Conservation (phyloP, 176 grass and related monocot species). For the Elaeis guineensis region DNA sequence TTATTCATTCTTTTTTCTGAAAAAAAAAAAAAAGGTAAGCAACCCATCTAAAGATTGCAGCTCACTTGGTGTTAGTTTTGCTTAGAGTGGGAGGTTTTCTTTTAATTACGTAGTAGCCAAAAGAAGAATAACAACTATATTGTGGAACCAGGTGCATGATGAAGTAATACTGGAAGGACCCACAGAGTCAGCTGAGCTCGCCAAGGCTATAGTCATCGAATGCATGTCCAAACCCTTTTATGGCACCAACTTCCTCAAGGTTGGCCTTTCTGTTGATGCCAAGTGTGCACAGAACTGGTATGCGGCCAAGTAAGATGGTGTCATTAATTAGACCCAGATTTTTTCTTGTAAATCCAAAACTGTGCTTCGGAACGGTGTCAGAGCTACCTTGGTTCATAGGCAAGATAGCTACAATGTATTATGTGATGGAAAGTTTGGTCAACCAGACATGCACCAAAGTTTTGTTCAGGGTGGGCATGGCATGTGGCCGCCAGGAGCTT, state of each 20-base stretch:
- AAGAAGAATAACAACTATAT: no score
- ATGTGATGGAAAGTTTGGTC: no score
- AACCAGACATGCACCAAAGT: no score
- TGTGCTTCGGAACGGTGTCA: not conserved
- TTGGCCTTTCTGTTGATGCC: conserved; percentile 88
- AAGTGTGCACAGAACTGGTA: conserved; percentile 93
- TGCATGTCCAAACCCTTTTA: conserved; percentile 95
- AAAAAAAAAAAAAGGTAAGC: no score
- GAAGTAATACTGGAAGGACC: conserved; percentile 98
- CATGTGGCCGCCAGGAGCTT: no score
- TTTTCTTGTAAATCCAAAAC: not conserved
- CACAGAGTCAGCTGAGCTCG: conserved; percentile 71
- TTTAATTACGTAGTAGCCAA: no score
- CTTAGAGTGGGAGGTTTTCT: no score
- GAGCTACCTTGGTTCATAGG: not conserved
- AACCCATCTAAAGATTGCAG: no score
- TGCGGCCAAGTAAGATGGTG: conserved; percentile 61
- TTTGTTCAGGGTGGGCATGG: no score
- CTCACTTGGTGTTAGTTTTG: no score
- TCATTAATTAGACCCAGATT: not conserved
- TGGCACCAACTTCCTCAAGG: conserved; percentile 61
- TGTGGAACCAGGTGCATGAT: conserved; percentile 71
- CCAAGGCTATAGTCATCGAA: conserved; percentile 75
- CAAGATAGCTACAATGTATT: no score
- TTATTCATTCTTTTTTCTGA: no score